Conservation (phyloP, 768 basidiomycete species). For the Lactarius quietus region DNA sequence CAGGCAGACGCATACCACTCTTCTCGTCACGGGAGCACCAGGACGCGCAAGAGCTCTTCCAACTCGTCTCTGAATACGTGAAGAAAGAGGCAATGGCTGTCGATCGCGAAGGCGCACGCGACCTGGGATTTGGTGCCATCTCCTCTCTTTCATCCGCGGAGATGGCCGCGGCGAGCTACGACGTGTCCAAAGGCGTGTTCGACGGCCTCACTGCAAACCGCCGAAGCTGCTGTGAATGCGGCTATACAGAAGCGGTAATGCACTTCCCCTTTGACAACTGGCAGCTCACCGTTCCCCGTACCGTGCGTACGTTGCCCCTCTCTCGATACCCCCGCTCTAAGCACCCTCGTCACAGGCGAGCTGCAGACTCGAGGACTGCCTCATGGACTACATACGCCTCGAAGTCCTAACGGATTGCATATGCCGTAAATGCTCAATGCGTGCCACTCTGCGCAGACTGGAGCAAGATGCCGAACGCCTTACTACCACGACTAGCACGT, state of each 20-base stretch:
- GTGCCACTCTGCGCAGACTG: conserved; percentile 68
- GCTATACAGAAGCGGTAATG: conserved; percentile 93
- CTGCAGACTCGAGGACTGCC: conserved; percentile 76
- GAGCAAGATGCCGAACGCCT: conserved; percentile 59
- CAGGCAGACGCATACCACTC: conserved; percentile 55
- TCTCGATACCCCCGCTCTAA: conserved; percentile 4
- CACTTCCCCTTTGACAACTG: conserved; percentile 86
- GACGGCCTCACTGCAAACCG: conserved; percentile 90
- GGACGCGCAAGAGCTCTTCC: conserved; percentile 98
- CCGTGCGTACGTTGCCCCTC: conserved; percentile 45
- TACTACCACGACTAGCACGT: conserved; percentile 31
- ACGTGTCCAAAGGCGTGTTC: conserved; percentile 68
- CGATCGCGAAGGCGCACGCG: conserved; percentile 63
- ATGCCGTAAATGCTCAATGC: conserved; percentile 86
- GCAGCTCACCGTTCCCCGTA: conserved; percentile 70
- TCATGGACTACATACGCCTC: conserved; percentile 83
- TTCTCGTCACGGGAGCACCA: conserved; percentile 93
- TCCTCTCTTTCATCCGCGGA: conserved; percentile 28
- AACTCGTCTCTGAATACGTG: conserved; percentile 85
- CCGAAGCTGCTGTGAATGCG: conserved; percentile 82
- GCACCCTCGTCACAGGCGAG: conserved; percentile 41
- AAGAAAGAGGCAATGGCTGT: conserved; percentile 79
- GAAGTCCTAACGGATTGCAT: conserved; percentile 90
- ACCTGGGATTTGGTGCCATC: conserved; percentile 67
- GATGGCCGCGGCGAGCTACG: conserved; percentile 28